These are phyloP conservation scores for Usnea hakonensis DNA, from an alignment of 495 filamentous ascomycete genomes.

Conservation along the genomic window DNA sequence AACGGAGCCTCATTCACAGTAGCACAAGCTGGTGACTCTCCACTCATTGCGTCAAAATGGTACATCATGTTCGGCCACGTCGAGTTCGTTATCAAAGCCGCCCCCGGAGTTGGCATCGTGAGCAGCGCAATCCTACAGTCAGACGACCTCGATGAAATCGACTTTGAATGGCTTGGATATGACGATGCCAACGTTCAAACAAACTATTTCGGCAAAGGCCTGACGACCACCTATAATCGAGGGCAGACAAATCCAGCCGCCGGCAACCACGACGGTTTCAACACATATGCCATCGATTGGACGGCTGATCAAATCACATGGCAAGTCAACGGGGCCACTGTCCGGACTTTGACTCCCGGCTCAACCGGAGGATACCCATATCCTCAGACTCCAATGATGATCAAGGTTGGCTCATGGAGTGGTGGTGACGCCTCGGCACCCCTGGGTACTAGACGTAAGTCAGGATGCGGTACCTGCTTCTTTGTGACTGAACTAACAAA, in stretches of 20 bases:
- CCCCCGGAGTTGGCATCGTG: constrained; percentile 54
- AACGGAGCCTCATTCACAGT: constrained; percentile 84
- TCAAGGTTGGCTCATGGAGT: constrained; percentile 80
- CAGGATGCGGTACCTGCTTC: not conserved
- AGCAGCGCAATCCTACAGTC: constrained; percentile 77
- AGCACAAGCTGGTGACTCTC: constrained; percentile 70
- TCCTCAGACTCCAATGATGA: constrained; percentile 80
- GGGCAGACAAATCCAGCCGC: constrained; percentile 49
- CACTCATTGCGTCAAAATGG: constrained; percentile 67
- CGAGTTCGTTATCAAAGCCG: constrained; percentile 51
- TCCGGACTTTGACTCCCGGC: constrained; percentile 59
- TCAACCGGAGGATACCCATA: constrained; percentile 61
- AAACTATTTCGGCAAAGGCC: constrained; percentile 85
- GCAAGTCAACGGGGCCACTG: constrained; percentile 59
- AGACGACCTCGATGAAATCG: constrained; percentile 82
- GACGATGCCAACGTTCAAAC: constrained; percentile 55
- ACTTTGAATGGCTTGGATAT: constrained; percentile 78
- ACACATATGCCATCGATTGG: constrained; percentile 85
- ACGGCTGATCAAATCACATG: constrained; percentile 62
- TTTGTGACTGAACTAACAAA: not conserved
- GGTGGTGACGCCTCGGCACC: constrained; percentile 65
- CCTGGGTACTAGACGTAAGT: constrained; percentile 58
- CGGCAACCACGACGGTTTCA: constrained; percentile 49
- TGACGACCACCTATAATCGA: constrained; percentile 57
- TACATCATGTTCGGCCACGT: constrained; percentile 68